phyloP scores from a whole-genome alignment of 306 rosid genomes.

The Vicia villosa region DNA sequence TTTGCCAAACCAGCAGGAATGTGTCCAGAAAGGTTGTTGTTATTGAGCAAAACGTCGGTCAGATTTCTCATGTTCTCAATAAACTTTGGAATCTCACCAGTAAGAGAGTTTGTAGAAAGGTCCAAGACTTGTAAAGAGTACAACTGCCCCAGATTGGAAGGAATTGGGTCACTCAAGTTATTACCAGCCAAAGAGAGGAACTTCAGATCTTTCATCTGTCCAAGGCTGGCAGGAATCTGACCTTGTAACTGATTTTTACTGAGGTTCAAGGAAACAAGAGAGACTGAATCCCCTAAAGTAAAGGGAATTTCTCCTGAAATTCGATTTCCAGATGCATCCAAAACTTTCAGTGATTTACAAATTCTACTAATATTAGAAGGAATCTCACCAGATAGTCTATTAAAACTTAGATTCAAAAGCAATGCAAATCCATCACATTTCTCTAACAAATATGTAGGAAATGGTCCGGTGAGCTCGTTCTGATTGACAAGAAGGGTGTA shows the following conservation, averaged over 20 bases:
- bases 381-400: slow-evolving; percentile 58
- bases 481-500: slow-evolving; percentile 67
- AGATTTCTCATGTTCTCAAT: slow-evolving; percentile 64
- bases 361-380: slow-evolving; percentile 53
- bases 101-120: slow-evolving; percentile 69
- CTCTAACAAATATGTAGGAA: slow-evolving; percentile 64
- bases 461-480: slow-evolving; percentile 62
- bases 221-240: slow-evolving; percentile 60
- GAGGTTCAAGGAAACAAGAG: slow-evolving; percentile 69
- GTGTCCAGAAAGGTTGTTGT: slow-evolving; percentile 78
- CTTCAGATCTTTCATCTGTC: slow-evolving; percentile 57
- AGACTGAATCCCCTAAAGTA: slow-evolving; percentile 48
- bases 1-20: slow-evolving; percentile 82
- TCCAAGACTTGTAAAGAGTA: slow-evolving; percentile 67
- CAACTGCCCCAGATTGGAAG: slow-evolving; percentile 67
- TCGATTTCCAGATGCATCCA: slow-evolving; percentile 79
- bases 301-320: slow-evolving; percentile 59
- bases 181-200: slow-evolving; percentile 75
- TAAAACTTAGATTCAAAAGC: slow-evolving; percentile 71
- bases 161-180: slow-evolving; percentile 64
- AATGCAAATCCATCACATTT: slow-evolving; percentile 63
- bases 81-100: slow-evolving; percentile 77
- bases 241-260: slow-evolving; percentile 70
- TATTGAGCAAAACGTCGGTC: slow-evolving; percentile 67
- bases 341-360: slow-evolving; percentile 61